phyloP scores from a whole-genome alignment of 495 filamentous ascomycete species.

The Hypoxylon fuscum region DNA sequence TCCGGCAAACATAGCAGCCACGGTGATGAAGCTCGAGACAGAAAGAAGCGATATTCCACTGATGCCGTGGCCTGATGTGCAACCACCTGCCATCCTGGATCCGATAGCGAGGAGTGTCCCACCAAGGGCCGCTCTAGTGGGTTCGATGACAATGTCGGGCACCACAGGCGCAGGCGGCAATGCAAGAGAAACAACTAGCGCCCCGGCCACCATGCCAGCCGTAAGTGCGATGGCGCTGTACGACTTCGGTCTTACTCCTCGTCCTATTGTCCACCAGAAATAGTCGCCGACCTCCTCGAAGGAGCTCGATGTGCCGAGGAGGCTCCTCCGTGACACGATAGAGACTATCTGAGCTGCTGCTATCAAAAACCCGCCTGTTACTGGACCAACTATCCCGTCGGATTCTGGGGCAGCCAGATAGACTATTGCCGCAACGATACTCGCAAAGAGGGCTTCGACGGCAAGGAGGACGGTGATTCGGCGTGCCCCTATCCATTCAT shows the following conservation, averaged over 20 bases:
- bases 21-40: slow-evolving; percentile 60
- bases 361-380: slow-evolving; percentile 59
- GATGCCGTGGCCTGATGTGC: slow-evolving; percentile 69
- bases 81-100: slow-evolving; percentile 64
- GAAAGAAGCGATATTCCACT: slow-evolving; percentile 62
- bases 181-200: slow-evolving; percentile 42
- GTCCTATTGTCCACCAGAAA: slow-evolving; percentile 50
- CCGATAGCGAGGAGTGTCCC: slow-evolving; percentile 62
- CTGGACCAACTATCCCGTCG: slow-evolving; percentile 47
- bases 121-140: slow-evolving; percentile 52
- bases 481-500: slow-evolving; percentile 46
- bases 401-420: slow-evolving; percentile 41
- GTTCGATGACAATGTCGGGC: slow-evolving; percentile 37
- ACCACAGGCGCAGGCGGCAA: slow-evolving; percentile 40
- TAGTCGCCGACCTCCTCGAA: slow-evolving; percentile 62
- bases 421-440: slow-evolving; percentile 40
- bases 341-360: slow-evolving; percentile 58
- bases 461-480: slow-evolving; percentile 32
- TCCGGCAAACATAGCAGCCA: slow-evolving; percentile 58
- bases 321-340: slow-evolving; percentile 48
- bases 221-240: slow-evolving; percentile 54
- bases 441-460: slow-evolving; percentile 44
- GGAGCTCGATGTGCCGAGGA: slow-evolving; percentile 61
- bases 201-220: slow-evolving; percentile 54
- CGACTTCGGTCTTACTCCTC: slow-evolving; percentile 40